phyloP scores from a whole-genome alignment of 352 stramenopile genomes.

The Plasmopara halstedii region DNA sequence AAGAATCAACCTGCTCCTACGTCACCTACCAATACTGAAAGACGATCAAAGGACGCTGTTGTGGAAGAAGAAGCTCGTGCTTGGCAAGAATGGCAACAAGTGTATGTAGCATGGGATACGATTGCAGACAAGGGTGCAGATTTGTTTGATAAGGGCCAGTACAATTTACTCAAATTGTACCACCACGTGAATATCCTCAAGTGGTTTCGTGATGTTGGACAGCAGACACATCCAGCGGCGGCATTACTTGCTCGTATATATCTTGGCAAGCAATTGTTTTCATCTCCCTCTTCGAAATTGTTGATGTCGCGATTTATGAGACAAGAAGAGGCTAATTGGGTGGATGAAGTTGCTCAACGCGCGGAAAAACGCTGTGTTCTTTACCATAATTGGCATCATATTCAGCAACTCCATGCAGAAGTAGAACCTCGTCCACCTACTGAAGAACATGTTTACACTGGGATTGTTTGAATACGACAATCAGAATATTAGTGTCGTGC shows the following conservation, averaged over 20 bases:
- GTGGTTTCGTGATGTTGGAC: slow-evolving; percentile 28
- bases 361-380: slow-evolving; percentile 24
- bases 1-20: slow-evolving; percentile 20
- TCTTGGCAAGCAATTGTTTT: slow-evolving; percentile 13
- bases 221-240: slow-evolving; percentile 20
- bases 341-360: slow-evolving; percentile 3
- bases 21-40: slow-evolving; percentile 7
- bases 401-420: slow-evolving; percentile 14
- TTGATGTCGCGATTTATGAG: slow-evolving; percentile 15
- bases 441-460: slow-evolving; percentile 1
- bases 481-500: no score
- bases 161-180: slow-evolving; percentile 35
- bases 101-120: slow-evolving; percentile 26
- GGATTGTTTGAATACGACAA: slow-evolving; percentile 7
- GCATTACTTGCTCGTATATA: slow-evolving; percentile 29
- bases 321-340: slow-evolving; percentile 17
- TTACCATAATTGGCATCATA: slow-evolving; percentile 26
- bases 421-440: neutral
- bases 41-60: slow-evolving; percentile 9
- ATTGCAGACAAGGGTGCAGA: slow-evolving; percentile 17
- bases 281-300: slow-evolving; percentile 6
- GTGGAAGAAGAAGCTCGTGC: slow-evolving; percentile 20
- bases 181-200: slow-evolving; percentile 33
- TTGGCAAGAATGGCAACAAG: slow-evolving; percentile 30
- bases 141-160: slow-evolving; percentile 33